These are phyloP conservation scores for Amaranthus hypochondriacus DNA, from an alignment of 148 eudicot species.

Conservation along the genomic window DNA sequence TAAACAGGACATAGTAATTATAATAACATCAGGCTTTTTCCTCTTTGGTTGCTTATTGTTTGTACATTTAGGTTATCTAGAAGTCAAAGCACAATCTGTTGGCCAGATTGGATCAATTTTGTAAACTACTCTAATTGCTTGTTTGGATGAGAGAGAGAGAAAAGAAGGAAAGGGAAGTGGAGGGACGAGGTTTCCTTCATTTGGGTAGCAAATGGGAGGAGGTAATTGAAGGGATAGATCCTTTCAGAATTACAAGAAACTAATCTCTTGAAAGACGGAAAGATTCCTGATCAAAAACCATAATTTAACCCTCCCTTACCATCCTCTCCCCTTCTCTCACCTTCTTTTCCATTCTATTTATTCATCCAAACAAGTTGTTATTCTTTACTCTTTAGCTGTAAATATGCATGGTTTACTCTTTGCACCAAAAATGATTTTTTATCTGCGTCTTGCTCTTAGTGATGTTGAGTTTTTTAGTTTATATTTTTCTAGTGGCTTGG, in stretches of 20 bases:
- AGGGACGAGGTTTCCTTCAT: no score
- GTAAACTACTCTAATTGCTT: background rate
- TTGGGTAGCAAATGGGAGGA: no score
- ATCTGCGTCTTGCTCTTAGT: background rate
- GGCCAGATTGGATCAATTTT: background rate
- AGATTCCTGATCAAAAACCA: no score
- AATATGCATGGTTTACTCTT: background rate
- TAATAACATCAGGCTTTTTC: slow-evolving; percentile 5
- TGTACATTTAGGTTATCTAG: background rate
- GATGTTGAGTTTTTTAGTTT: background rate
- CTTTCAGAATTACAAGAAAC: no score
- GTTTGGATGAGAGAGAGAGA: background rate
- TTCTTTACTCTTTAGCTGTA: background rate
- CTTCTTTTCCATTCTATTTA: no score
- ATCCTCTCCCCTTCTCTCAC: no score
- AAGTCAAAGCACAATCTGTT: background rate
- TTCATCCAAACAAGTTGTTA: no score
- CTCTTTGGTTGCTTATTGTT: slow-evolving; percentile 1
- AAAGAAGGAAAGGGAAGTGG: no score
- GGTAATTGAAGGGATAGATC: no score
- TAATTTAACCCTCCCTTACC: no score
- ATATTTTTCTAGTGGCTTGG: background rate
- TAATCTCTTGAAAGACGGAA: no score
- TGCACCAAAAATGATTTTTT: background rate
- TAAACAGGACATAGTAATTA: background rate